Percentiles rank a stretch among this genome's conserved stretches.
Conservation (phyloP, 805 yeast species). For the Candida oleophila region DNA sequence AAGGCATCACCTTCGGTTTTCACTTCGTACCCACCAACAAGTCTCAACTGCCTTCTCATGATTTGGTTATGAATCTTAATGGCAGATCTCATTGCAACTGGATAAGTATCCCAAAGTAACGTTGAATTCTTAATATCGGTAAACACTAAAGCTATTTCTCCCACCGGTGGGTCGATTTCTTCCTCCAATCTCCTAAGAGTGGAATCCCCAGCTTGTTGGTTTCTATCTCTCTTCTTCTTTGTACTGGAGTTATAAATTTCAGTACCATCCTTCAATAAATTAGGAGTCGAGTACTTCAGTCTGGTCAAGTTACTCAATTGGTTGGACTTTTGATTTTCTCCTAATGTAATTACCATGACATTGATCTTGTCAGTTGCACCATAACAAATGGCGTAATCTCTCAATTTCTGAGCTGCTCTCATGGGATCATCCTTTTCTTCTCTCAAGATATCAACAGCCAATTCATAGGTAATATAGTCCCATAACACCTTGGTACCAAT, state of each 20-base stretch:
- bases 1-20: slow-evolving; percentile 99
- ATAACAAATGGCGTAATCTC: slow-evolving; percentile 92
- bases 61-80: slow-evolving; percentile 90
- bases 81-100: slow-evolving; percentile 94
- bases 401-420: slow-evolving; percentile 86
- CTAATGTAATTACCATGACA: slow-evolving; percentile 74
- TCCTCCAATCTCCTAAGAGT: slow-evolving; percentile 78
- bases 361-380: slow-evolving; percentile 80
- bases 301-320: slow-evolving; percentile 7
- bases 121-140: slow-evolving; percentile 97
- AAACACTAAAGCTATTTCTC: slow-evolving; percentile 92
- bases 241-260: slow-evolving; percentile 10
- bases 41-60: slow-evolving; percentile 89
- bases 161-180: slow-evolving; percentile 93
- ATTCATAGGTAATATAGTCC: slow-evolving; percentile 78
- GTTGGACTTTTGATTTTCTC: slow-evolving; percentile 39
- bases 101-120: slow-evolving; percentile 86
- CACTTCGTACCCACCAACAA: slow-evolving; percentile 96
- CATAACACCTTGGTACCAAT: slow-evolving; percentile 83
- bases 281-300: slow-evolving; percentile 28
- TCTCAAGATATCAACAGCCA: slow-evolving; percentile 88
- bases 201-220: slow-evolving; percentile 51
- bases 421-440: slow-evolving; percentile 80
- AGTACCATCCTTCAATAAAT: slow-evolving; percentile 28
- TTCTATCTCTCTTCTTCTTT: slow-evolving; percentile 48